These are phyloP conservation scores for Elymus sibiricus DNA, from an alignment of 176 grass and related monocot genomes.

Conservation along the genomic window DNA sequence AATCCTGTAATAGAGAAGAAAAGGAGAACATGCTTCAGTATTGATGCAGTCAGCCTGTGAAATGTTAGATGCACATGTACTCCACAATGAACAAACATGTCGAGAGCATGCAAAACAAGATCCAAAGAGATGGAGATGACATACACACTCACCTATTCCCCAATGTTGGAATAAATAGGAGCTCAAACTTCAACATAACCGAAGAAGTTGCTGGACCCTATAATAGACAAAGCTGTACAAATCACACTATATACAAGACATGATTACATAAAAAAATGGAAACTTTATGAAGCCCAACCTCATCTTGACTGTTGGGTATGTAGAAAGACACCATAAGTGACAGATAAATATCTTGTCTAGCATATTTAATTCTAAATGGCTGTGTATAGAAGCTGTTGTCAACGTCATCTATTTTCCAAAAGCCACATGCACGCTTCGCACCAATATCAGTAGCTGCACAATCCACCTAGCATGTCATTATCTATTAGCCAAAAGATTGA, in stretches of 20 bases:
- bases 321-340: conserved; percentile 95
- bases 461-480: conserved; percentile 86
- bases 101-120: neutral
- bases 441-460: conserved; percentile 80
- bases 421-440: conserved; percentile 53
- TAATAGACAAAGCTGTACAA: conserved; percentile 25
- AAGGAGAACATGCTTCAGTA: conserved; percentile 21
- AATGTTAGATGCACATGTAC: neutral
- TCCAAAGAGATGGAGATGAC: neutral
- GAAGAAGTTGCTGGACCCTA: conserved; percentile 70
- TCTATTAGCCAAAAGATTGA: conserved; percentile 61
- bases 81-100: neutral
- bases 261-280: conserved; percentile 9
- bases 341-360: conserved; percentile 90
- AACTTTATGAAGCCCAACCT: conserved; percentile 50
- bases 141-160: conserved; percentile 46
- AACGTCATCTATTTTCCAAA: conserved; percentile 83
- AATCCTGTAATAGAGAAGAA: conserved; percentile 53
- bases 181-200: conserved; percentile 88
- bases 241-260: neutral
- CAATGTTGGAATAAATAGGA: conserved; percentile 58
- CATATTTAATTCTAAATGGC: conserved; percentile 77
- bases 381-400: conserved; percentile 93
- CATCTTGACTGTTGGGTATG: conserved; percentile 60
- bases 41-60: conserved; percentile 16